Conservation (phyloP, 768 basidiomycete genomes). For the Tricholoma flavovirens region DNA sequence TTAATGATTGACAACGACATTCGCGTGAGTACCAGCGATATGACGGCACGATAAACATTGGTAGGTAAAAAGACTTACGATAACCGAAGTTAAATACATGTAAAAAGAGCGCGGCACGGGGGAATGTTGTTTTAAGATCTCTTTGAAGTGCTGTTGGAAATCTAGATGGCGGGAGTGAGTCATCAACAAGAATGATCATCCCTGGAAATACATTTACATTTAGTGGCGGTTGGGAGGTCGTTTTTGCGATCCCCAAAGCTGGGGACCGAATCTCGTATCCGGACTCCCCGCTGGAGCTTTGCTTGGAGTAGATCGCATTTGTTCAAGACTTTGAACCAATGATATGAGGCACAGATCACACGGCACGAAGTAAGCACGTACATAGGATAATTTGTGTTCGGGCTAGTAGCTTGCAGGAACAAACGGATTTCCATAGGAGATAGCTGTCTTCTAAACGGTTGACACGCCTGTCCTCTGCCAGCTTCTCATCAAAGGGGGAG, state of each 20-base stretch:
- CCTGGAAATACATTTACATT: constrained; percentile 44
- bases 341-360: neutral
- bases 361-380: constrained; percentile 16
- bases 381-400: constrained; percentile 52
- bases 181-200: constrained; percentile 1
- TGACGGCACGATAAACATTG: neutral
- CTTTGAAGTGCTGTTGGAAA: constrained; percentile 77
- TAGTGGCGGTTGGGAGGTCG: constrained; percentile 60
- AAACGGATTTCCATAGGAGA: constrained; percentile 72
- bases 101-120: constrained; percentile 64
- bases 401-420: constrained; percentile 57
- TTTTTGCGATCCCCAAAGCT: constrained; percentile 73
- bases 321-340: constrained; percentile 43
- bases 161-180: constrained; percentile 34
- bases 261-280: constrained; percentile 63
- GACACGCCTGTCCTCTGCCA: constrained; percentile 62
- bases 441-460: constrained; percentile 77
- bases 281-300: constrained; percentile 63
- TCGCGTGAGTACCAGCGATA: neutral
- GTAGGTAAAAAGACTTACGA: constrained; percentile 43
- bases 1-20: constrained; percentile 7
- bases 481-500: constrained; percentile 76
- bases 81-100: constrained; percentile 70
- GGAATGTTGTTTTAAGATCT: constrained; percentile 58
- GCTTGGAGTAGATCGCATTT: constrained; percentile 70